A percentile compares a stretch with the other conserved stretches of the same genome.
Evolutionary conservation across 768 basidiomycete species (phyloP).

Genomic region (Xerocomus brunneocitrinus): DNA sequence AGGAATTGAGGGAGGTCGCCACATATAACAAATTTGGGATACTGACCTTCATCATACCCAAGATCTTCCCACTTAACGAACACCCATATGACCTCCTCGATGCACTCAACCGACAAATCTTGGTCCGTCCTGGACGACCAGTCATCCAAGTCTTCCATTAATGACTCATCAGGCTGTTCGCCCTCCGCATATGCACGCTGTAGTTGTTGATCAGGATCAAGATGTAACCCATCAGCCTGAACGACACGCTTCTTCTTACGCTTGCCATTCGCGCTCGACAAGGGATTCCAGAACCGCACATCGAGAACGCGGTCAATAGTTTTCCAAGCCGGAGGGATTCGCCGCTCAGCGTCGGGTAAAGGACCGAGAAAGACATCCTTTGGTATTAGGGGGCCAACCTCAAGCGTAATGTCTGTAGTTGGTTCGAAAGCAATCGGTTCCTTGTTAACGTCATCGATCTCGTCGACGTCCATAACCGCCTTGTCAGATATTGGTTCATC

Average conservation of each 20-base stretch:
- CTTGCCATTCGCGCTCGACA: constrained; percentile 9
- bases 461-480: constrained; percentile 26
- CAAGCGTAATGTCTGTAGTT: constrained; percentile 33
- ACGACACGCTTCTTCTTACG: constrained; percentile 13
- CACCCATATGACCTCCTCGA: constrained; percentile 66
- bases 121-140: constrained; percentile 43
- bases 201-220: constrained; percentile 24
- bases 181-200: constrained; percentile 52
- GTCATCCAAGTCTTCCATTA: constrained; percentile 57
- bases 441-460: constrained; percentile 16
- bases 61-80: constrained; percentile 94
- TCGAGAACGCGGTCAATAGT: constrained; percentile 92
- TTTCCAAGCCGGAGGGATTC: constrained; percentile 79
- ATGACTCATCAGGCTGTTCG: constrained; percentile 51
- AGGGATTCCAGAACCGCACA: constrained; percentile 58
- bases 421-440: constrained; percentile 38
- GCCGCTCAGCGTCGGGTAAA: constrained; percentile 63
- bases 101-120: constrained; percentile 43
- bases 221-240: constrained; percentile 24
- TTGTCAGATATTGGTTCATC: constrained; percentile 37
- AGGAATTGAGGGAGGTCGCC: not conserved
- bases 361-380: constrained; percentile 34
- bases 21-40: not conserved
- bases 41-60: constrained; percentile 85
- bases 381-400: constrained; percentile 25